Percentiles rank a stretch among this genome's conserved stretches.
These are phyloP conservation scores for Neurospora crassa DNA, from an alignment of 2,329 filamentous ascomycete genomes.

Conservation along the genomic window DNA sequence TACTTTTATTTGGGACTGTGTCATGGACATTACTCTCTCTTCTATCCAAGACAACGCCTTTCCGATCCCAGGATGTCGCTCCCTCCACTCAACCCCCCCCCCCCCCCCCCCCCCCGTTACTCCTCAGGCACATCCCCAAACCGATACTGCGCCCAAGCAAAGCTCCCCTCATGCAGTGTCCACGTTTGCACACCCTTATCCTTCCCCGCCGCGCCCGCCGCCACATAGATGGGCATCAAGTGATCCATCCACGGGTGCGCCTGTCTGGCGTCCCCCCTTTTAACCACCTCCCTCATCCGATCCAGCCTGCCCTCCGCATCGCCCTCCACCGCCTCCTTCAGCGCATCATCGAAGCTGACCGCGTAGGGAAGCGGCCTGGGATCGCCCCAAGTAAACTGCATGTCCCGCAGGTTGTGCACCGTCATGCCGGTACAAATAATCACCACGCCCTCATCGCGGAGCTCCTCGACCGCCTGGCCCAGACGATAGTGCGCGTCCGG, in stretches of 20 bases:
- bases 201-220: slow-evolving; percentile 35
- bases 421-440: slow-evolving; percentile 68
- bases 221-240: slow-evolving; percentile 38
- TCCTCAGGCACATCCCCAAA: slow-evolving; percentile 28
- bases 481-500: slow-evolving; percentile 57
- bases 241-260: slow-evolving; percentile 42
- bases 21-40: neutral
- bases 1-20: neutral
- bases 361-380: slow-evolving; percentile 44
- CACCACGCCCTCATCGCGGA: slow-evolving; percentile 58
- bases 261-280: slow-evolving; percentile 34
- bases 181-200: slow-evolving; percentile 33
- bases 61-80: neutral
- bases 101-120: neutral
- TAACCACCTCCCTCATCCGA: slow-evolving; percentile 29
- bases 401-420: slow-evolving; percentile 57
- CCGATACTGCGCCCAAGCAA: slow-evolving; percentile 38
- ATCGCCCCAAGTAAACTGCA: slow-evolving; percentile 35
- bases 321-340: slow-evolving; percentile 53
- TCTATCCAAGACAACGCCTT: neutral
- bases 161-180: slow-evolving; percentile 35
- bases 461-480: slow-evolving; percentile 53
- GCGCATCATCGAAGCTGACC: slow-evolving; percentile 55
- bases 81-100: neutral
- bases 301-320: slow-evolving; percentile 28